Conservation (phyloP, 352 stramenopile genomes). For the Globisporangium viniferum region DNA sequence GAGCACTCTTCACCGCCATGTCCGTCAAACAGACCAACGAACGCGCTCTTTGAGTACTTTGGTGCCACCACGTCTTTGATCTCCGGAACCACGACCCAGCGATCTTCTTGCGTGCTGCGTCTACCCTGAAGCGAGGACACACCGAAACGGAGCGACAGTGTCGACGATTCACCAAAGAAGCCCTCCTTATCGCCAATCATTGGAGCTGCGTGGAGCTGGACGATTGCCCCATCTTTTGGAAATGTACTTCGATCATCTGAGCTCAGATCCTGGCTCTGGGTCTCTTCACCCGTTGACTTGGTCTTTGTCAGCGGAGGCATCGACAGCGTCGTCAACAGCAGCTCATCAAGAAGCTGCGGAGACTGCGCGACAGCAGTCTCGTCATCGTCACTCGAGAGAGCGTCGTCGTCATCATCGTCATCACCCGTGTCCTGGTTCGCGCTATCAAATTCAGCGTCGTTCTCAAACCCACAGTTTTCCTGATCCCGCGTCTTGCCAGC, state of each 20-base stretch:
- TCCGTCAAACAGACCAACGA: constrained; percentile 81
- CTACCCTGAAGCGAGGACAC: constrained; percentile 58
- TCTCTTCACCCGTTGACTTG: constrained; percentile 1
- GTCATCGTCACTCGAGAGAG: constrained; percentile 53
- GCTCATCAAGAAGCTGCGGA: constrained; percentile 61
- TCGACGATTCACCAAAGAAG: constrained; percentile 38
- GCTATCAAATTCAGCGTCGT: background rate
- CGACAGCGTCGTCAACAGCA: constrained; percentile 71
- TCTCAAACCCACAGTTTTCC: constrained; percentile 1
- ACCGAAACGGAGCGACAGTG: constrained; percentile 35
- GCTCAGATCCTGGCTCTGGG: background rate
- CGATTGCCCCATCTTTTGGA: background rate
- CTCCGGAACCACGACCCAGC: constrained; percentile 52
- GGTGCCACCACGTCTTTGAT: constrained; percentile 20
- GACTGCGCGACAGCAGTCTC: constrained; percentile 66
- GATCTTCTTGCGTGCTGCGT: constrained; percentile 75
- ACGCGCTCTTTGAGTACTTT: constrained; percentile 29
- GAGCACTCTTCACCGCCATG: constrained; percentile 75
- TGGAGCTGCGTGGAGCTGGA: background rate
- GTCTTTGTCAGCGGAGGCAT: constrained; percentile 52
- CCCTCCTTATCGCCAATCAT: constrained; percentile 22
- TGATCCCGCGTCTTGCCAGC: constrained; percentile 25
- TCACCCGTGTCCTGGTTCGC: constrained; percentile 6
- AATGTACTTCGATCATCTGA: background rate
- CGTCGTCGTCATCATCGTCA: constrained; percentile 31